Conservation (phyloP, 441 rosid genomes). For the Adansonia gregorii region DNA sequence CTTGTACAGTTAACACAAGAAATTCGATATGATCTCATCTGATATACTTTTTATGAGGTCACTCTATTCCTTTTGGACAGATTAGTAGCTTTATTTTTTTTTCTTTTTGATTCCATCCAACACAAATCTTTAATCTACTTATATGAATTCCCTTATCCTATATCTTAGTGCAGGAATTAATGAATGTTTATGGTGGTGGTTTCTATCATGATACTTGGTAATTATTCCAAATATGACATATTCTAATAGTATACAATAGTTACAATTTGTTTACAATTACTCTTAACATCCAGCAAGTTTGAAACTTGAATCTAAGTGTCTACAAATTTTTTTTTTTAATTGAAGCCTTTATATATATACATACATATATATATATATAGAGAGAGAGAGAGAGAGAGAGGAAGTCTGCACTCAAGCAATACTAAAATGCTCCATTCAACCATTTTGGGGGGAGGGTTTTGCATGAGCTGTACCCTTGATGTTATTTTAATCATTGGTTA, state of each 20-base stretch:
- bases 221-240: not conserved
- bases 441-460: too few relatives aligned
- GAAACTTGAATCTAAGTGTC: too few relatives aligned
- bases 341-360: too few relatives aligned
- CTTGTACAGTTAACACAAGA: not conserved
- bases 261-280: not conserved
- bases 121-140: not conserved
- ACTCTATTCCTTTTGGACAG: not conserved
- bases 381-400: too few relatives aligned
- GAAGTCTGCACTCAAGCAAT: too few relatives aligned
- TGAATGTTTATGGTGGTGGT: not conserved
- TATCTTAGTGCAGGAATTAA: slow-evolving; percentile 1
- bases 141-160: not conserved
- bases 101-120: too few relatives aligned
- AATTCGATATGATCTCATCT: not conserved
- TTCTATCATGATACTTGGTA: not conserved
- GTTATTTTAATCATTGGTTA: too few relatives aligned
- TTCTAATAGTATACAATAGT: not conserved
- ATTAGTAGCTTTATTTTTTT: not conserved
- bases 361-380: too few relatives aligned
- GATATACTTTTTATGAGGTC: not conserved
- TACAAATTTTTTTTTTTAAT: too few relatives aligned
- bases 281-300: not conserved
- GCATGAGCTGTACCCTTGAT: too few relatives aligned
- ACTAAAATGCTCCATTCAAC: too few relatives aligned